phyloP scores from a whole-genome alignment of 2,329 filamentous ascomycete species.

The Hypoxylon sp. region DNA sequence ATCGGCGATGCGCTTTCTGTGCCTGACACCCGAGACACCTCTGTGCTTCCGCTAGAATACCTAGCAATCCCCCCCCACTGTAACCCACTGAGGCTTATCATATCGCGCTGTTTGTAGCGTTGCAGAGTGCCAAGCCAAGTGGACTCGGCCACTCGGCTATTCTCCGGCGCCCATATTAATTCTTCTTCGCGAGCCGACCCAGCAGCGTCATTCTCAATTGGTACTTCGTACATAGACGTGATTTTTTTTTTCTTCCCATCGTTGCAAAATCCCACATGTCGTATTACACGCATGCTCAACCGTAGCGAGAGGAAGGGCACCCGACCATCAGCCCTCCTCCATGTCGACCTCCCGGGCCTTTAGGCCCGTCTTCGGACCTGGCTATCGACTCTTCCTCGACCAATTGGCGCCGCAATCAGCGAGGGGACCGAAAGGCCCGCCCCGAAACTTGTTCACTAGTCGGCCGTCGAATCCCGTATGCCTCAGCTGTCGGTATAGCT shows the following conservation, averaged over 20 bases:
- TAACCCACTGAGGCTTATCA: slow-evolving; percentile 27
- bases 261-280: neutral
- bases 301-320: slow-evolving; percentile 19
- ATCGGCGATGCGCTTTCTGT: slow-evolving; percentile 27
- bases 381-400: slow-evolving; percentile 41
- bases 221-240: neutral
- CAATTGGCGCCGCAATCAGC: slow-evolving; percentile 39
- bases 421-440: neutral
- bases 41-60: slow-evolving; percentile 31
- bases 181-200: slow-evolving; percentile 14
- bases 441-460: slow-evolving; percentile 36
- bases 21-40: no score
- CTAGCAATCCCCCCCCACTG: slow-evolving; percentile 9
- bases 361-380: slow-evolving; percentile 39
- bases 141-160: slow-evolving; percentile 29
- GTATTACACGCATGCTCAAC: slow-evolving; percentile 12
- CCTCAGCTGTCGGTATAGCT: slow-evolving; percentile 40
- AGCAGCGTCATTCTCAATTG: slow-evolving; percentile 14
- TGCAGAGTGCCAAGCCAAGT: neutral
- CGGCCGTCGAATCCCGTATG: slow-evolving; percentile 38
- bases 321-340: slow-evolving; percentile 17
- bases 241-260: neutral
- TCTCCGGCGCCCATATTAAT: slow-evolving; percentile 22
- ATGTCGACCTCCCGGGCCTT: slow-evolving; percentile 43
- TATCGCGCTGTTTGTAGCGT: slow-evolving; percentile 14